Evolutionary conservation across 208 protist species (phyloP).

Genomic region (Acanthamoeba sp.): DNA sequence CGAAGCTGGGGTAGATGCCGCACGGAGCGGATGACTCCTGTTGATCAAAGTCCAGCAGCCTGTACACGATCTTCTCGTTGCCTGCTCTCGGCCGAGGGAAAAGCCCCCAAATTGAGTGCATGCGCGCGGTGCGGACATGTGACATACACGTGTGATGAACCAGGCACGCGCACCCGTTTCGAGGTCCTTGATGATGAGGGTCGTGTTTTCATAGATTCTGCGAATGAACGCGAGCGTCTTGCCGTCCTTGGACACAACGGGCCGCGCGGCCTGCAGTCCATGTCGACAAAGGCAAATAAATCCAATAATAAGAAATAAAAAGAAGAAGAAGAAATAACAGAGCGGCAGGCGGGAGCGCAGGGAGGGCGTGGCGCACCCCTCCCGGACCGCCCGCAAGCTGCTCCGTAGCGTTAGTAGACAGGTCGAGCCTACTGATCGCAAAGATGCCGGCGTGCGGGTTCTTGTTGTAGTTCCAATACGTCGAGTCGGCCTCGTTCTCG

Average conservation of each 20-base stretch:
- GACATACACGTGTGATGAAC: not conserved
- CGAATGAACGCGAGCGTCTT: slow-evolving; percentile 56
- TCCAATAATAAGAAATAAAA: too few species aligned
- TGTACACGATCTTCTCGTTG: slow-evolving; percentile 33
- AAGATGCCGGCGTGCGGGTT: slow-evolving; percentile 70
- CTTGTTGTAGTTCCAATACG: slow-evolving; percentile 70
- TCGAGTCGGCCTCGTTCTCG: not conserved
- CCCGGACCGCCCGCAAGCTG: slow-evolving; percentile 1
- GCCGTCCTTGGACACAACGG: slow-evolving; percentile 57
- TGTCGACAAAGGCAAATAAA: too few species aligned
- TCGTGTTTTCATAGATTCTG: not conserved
- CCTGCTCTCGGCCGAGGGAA: not conserved
- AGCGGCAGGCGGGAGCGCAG: too few species aligned
- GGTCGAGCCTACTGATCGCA: slow-evolving; percentile 20
- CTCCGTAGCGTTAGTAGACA: not conserved
- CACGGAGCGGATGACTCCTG: slow-evolving; percentile 36
- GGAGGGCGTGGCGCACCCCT: not conserved
- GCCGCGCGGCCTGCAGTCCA: slow-evolving; percentile 17
- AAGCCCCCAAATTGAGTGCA: not conserved
- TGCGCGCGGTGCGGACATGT: not conserved
- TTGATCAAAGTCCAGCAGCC: slow-evolving; percentile 29
- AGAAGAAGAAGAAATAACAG: too few species aligned
- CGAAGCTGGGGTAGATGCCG: slow-evolving; percentile 62
- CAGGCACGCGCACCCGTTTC: not conserved
- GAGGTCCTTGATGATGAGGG: slow-evolving; percentile 31